These are phyloP conservation scores for Crataegus laevigata DNA, from an alignment of 306 rosid species.

Conservation along the genomic window DNA sequence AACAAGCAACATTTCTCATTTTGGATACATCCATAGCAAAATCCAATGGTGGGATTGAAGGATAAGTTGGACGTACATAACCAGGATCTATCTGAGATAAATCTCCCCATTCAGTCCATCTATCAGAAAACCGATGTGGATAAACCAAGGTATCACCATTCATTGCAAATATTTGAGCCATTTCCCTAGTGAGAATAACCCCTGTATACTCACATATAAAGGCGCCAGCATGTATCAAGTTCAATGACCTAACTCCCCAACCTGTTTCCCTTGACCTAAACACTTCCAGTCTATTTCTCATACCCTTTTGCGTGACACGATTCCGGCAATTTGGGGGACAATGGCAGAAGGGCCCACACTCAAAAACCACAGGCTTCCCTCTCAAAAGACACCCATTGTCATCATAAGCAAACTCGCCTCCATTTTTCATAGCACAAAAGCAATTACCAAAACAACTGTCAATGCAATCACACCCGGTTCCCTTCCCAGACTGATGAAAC, in stretches of 20 bases:
- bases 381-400: conserved; percentile 59
- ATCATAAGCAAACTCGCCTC: conserved; percentile 64
- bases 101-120: conserved; percentile 95
- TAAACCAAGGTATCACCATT: conserved; percentile 73
- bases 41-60: conserved; percentile 78
- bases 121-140: conserved; percentile 65
- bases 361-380: conserved; percentile 84
- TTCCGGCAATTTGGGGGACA: conserved; percentile 80
- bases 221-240: conserved; percentile 83
- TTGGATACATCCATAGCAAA: conserved; percentile 86
- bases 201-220: conserved; percentile 92
- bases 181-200: conserved; percentile 75
- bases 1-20: conserved; percentile 97
- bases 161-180: conserved; percentile 72
- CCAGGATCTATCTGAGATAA: conserved; percentile 50
- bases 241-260: conserved; percentile 98
- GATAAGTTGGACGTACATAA: conserved; percentile 64
- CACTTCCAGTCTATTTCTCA: conserved; percentile 62
- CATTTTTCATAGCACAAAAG: conserved; percentile 76
- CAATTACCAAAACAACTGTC: conserved; percentile 52
- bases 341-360: conserved; percentile 73
- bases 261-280: conserved; percentile 84
- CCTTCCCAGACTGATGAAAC: conserved; percentile 48
- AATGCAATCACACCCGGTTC: conserved; percentile 63
- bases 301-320: conserved; percentile 69